Evolutionary conservation across 2,329 filamentous ascomycete species (phyloP).

Genomic region (Alternaria sp.): DNA sequence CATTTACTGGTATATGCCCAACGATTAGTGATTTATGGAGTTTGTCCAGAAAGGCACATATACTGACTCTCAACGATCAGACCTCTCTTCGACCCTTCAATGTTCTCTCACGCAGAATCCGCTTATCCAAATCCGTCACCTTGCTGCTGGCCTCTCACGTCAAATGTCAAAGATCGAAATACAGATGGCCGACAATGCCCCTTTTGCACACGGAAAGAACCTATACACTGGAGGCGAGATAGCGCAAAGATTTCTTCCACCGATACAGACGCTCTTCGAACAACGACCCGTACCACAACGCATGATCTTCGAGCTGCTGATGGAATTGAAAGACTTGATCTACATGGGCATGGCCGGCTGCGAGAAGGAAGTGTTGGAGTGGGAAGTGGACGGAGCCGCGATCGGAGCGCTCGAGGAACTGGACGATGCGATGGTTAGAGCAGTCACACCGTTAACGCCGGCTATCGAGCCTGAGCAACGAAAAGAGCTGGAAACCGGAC

Average conservation of each 20-base stretch:
- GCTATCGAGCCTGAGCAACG: conserved; percentile 3
- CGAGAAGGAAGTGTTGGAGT: conserved; percentile 39
- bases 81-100: conserved; percentile 41
- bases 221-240: conserved; percentile 46
- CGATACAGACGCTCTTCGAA: conserved; percentile 43
- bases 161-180: conserved; percentile 47
- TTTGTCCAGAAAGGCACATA: neutral
- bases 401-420: conserved; percentile 41
- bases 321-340: conserved; percentile 46
- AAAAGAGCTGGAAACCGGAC: conserved; percentile 12
- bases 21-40: neutral
- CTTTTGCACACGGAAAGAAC: conserved; percentile 44
- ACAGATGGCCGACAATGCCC: conserved; percentile 47
- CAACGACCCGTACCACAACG: conserved; percentile 42
- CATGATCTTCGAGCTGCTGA: conserved; percentile 47
- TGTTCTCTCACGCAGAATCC: conserved; percentile 44
- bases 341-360: conserved; percentile 39
- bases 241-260: conserved; percentile 41
- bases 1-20: conserved; percentile 38
- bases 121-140: conserved; percentile 46
- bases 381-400: conserved; percentile 35
- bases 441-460: conserved; percentile 26
- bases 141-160: conserved; percentile 44
- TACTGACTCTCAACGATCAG: conserved; percentile 23
- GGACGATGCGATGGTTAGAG: conserved; percentile 37